Evolutionary conservation across 2,329 filamentous ascomycete species (phyloP).

Genomic region (Colletotrichum kahawae): DNA sequence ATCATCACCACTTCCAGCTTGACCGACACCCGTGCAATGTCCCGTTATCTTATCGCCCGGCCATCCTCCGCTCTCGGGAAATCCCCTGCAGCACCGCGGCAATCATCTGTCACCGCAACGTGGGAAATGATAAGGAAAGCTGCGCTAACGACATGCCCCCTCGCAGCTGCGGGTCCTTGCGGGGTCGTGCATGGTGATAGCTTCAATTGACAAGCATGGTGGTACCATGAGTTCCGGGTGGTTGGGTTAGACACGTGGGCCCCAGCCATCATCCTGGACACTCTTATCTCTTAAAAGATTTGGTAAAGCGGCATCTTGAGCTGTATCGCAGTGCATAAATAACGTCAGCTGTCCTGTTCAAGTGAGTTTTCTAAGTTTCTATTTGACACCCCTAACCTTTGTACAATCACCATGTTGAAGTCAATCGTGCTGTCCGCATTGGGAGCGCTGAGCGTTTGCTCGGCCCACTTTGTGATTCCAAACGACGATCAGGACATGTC

Average conservation of each 20-base stretch:
- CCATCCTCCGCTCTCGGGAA: neutral
- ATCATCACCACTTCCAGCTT: neutral
- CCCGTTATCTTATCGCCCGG: neutral
- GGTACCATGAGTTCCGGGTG: neutral
- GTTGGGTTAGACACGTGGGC: neutral
- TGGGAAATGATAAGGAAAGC: neutral
- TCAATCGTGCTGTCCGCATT: neutral
- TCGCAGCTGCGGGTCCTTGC: neutral
- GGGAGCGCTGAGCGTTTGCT: neutral
- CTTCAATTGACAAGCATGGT: neutral
- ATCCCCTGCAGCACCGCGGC: neutral
- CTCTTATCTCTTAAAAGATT: neutral
- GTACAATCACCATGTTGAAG: neutral
- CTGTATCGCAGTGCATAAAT: neutral
- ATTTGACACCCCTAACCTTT: neutral
- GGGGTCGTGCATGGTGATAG: neutral
- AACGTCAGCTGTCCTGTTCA: neutral
- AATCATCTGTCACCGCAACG: neutral
- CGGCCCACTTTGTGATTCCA: neutral
- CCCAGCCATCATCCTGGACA: neutral
- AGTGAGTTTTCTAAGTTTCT: neutral
- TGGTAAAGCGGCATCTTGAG: neutral
- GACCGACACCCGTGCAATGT: neutral
- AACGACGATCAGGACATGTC: slow-evolving; percentile 19
- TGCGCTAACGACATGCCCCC: neutral